Base-by-base conservation (phyloP, 1,284 basidiomycete species). In the Microbotryomycetes sp. region DNA sequence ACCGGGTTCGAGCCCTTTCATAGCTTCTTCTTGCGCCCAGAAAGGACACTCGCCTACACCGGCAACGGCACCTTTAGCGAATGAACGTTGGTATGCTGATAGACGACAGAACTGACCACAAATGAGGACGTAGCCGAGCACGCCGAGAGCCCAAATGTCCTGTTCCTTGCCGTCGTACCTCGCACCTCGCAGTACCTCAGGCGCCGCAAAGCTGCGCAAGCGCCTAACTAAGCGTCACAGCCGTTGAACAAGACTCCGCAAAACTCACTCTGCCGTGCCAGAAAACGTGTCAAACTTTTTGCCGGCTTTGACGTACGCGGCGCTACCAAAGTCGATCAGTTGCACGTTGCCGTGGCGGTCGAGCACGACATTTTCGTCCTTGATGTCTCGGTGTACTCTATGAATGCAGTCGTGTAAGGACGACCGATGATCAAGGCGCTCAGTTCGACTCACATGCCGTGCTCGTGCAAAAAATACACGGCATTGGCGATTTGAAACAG, bases 61-160 rank as follows among this genome's bases (percentile, higher is more conserved):
- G 27, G 45, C 26, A 4, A n/a, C n/a, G n/a, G n/a, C n/a, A n/a
- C n/a, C n/a, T n/a, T n/a, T n/a, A n/a, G n/a, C n/a, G n/a, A n/a
- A n/a, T 45, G 15, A n/a, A 15, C 45, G 15, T 45, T 45, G 15
- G n/a, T 45, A 15, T 45, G 45, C 15, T 7, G n/a, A 45, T 41
- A 9, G 18, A 41, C 73, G 67, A 55, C 73, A 92, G 70, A 91
- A 96, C 78, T 97, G 91, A 23, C 94, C 94, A 26, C 92, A 88
- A 16, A 98, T 82, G 60, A 98, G 83, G 57, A 98, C 96, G 74
- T 93, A 98, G 13, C 87, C 90, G 18, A 98, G 90, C 13, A 97
- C 92, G n/a, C 94, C 94, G 60, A 96, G 88, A 1, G 94, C 94
- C 94, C 94, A 98, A 0, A 98, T 86, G 71, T 98, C 94, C 76